These are phyloP conservation scores for fission yeast (Schizosaccharomyces pombe) DNA, from an alignment of 805 yeast species.

Conservation along the genomic window ASM294v3 CU329670.1:779501-780000, in stretches of 20 bases:
- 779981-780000: constrained; percentile 67
- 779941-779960: constrained; percentile 21
- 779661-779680: too few relatives aligned
- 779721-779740: too few relatives aligned
- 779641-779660: too few relatives aligned
- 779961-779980: neutral
- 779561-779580: constrained; percentile 82
- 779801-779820: constrained; percentile 67
- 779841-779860: constrained; percentile 98
- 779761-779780: too few relatives aligned
- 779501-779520: constrained; percentile 33
- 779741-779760: too few relatives aligned
- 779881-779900: constrained; percentile 87
- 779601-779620: constrained; percentile 56
- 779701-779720: too few relatives aligned
- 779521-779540: constrained; percentile 44
- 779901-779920: constrained; percentile 55
- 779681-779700: too few relatives aligned
- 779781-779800: constrained; percentile 25
- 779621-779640: constrained; percentile 35
- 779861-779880: constrained; percentile 67
- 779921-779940: constrained; percentile 31
- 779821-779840: constrained; percentile 83
- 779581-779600: constrained; percentile 96
- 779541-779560: constrained; percentile 73